Conservation (phyloP, 768 basidiomycete species). For the Suillus tomentosus region DNA sequence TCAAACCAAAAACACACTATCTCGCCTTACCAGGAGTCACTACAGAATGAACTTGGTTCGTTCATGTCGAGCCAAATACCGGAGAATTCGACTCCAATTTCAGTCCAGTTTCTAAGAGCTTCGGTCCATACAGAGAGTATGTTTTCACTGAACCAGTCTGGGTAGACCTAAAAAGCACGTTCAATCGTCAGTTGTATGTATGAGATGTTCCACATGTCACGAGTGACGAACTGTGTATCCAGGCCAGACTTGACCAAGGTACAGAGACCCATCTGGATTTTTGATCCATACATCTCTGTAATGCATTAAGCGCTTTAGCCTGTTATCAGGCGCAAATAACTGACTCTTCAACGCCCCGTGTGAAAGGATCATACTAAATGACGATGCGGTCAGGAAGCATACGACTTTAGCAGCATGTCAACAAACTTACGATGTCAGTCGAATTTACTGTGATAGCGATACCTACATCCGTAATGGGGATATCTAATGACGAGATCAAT, state of each 20-base stretch:
- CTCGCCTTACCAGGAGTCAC: constrained; percentile 51
- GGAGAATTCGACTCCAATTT: constrained; percentile 54
- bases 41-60: constrained; percentile 65
- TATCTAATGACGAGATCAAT: constrained; percentile 40
- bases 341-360: constrained; percentile 58
- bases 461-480: constrained; percentile 72
- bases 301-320: constrained; percentile 1
- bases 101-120: constrained; percentile 55
- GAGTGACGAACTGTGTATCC: constrained; percentile 57
- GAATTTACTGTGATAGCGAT: constrained; percentile 57
- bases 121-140: constrained; percentile 64
- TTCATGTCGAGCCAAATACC: constrained; percentile 78
- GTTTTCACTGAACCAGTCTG: constrained; percentile 61
- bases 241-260: constrained; percentile 78
- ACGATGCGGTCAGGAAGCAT: neutral
- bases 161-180: constrained; percentile 46
- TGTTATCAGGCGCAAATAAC: constrained; percentile 18
- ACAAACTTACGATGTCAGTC: constrained; percentile 57
- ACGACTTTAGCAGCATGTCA: neutral
- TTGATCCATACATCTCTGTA: constrained; percentile 69
- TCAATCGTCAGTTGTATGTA: neutral
- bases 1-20: neutral
- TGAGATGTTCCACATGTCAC: neutral
- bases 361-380: constrained; percentile 68
- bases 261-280: constrained; percentile 73